Evolutionary conservation across 2,329 filamentous ascomycete genomes (phyloP).

Genomic region (Fusarium acutatum): DNA sequence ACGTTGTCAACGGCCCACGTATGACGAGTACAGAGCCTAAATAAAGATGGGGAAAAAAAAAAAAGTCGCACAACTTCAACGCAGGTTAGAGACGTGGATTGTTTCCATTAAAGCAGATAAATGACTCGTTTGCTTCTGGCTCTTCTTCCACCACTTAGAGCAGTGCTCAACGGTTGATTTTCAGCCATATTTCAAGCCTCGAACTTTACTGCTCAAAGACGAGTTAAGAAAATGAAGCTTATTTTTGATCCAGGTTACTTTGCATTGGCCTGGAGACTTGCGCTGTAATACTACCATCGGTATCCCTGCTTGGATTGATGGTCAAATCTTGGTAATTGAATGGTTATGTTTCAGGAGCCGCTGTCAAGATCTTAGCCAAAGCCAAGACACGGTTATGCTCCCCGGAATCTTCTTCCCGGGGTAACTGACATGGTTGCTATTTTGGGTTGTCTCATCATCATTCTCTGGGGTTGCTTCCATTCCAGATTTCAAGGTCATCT

Average conservation of each 20-base stretch:
- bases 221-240: not conserved
- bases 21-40: conserved; percentile 17
- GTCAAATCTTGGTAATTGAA: not conserved
- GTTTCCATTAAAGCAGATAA: not conserved
- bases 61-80: conserved; percentile 15
- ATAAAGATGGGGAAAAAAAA: not conserved
- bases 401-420: conserved; percentile 3
- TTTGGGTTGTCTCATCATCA: conserved; percentile 14
- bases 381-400: conserved; percentile 8
- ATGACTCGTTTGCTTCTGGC: not conserved
- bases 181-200: not conserved
- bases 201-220: not conserved
- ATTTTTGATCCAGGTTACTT: not conserved
- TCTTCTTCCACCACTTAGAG: not conserved
- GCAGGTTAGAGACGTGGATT: not conserved
- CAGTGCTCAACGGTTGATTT: not conserved
- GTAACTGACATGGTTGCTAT: conserved; percentile 24
- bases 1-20: conserved; percentile 27
- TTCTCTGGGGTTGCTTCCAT: conserved; percentile 1
- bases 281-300: not conserved
- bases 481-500: not conserved
- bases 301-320: not conserved
- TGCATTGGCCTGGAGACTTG: not conserved
- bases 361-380: not conserved
- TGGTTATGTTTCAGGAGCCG: not conserved